Evolutionary conservation across 352 stramenopile species (phyloP).

Genomic region (Phytophthora rubi): DNA sequence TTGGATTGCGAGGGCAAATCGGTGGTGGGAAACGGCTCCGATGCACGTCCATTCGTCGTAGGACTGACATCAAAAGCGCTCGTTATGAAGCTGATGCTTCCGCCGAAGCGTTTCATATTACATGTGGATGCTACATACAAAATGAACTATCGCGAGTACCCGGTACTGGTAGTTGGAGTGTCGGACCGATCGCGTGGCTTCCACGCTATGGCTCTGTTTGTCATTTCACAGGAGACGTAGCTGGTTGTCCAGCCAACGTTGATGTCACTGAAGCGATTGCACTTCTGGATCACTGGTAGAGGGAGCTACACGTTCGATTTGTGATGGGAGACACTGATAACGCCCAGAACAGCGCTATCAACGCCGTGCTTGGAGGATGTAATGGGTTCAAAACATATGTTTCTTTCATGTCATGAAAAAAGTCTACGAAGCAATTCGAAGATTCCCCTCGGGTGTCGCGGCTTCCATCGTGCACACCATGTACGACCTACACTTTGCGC

Average conservation of each 20-base stretch:
- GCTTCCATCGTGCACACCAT: constrained; percentile 8
- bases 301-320: constrained; percentile 6
- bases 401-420: constrained; percentile 32
- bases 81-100: neutral
- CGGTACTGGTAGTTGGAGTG: constrained; percentile 3
- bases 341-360: neutral
- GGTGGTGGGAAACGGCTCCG: neutral
- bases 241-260: neutral
- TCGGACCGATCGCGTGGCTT: neutral
- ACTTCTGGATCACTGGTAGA: neutral
- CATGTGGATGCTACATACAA: constrained; percentile 17
- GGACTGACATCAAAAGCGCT: neutral
- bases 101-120: neutral
- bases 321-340: constrained; percentile 22
- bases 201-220: neutral
- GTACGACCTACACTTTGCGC: constrained; percentile 33
- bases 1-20: neutral
- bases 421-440: constrained; percentile 8
- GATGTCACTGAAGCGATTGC: too few relatives aligned
- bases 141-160: constrained; percentile 4
- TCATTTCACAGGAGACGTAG: neutral
- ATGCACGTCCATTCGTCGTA: neutral
- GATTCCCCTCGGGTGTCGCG: constrained; percentile 7
- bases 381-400: neutral
- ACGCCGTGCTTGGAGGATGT: neutral